Evolutionary conservation across 495 filamentous ascomycete species (phyloP), one percentile per base, ranked within the genome.

Genomic region (Bacidia rubella): DNA sequence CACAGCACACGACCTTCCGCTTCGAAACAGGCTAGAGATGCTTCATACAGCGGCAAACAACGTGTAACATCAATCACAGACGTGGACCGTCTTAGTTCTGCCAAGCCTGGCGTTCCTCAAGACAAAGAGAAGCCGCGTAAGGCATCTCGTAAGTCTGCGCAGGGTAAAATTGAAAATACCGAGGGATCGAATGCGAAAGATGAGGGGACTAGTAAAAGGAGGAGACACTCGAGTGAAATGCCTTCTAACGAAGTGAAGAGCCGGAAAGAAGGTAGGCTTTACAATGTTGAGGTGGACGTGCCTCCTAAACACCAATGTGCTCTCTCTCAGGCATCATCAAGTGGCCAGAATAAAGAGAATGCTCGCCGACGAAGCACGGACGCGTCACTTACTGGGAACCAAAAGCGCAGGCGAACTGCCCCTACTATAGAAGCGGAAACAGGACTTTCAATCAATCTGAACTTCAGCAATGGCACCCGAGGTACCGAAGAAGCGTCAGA

Each of bases 171-270:
- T 7, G 29, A 35, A 35, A 5, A 35, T 35, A 35, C 29, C 29
- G 29, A 35, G 29, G 29, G 15, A 15, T 15, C 15, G 15, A n/a
- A n/a, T n/a, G 29, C 29, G 29, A 35, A 5, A 5, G 29, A 5
- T 7, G 29, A 35, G 15, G 29, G 15, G 29, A 35, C 5, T 15
- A 15, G 7, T 15, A 5, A 35, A 7, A 5, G 15, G 29, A 35
- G 29, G 15, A 35, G 29, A 7, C 15, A 35, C 29, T 35, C 29
- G 15, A 35, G 29, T 35, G 49, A 25, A 21, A 70, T 65, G 42
- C 70, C 72, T 3, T 65, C 60, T 47, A 61, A 54, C 15, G 61
- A 66, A 27, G 53, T 73, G 45, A 73, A 68, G 17, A 44, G 41
- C 41, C 7, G 19, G 41, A 44, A 44, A 44, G 41, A 44, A 17